Base-by-base conservation (phyloP, 805 yeast species). In the Komagataella phaffii region DNA sequence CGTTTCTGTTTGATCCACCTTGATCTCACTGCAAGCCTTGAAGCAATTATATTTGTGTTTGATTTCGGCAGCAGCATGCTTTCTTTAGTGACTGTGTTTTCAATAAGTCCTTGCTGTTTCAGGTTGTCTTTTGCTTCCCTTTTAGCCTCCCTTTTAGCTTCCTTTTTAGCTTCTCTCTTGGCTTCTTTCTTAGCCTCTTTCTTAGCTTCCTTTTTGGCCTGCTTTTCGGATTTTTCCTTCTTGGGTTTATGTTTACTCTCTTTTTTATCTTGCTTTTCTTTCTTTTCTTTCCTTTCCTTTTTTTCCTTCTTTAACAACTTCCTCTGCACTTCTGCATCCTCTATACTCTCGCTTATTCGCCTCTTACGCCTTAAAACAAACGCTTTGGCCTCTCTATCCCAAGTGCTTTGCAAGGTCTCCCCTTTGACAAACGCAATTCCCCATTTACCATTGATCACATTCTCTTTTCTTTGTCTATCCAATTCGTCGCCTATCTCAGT, bases 391-490 rank as follows among this genome's bases (percentile, higher is more conserved):
- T 81, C 80, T 1, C 75, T 67, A 62, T 88, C 90, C 87, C 95
- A 83, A 0, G 96, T 86, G 58, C 96, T 87, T 51, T 77, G 75
- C 54, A 91, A 69, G 1, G 83, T 83, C 48, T 86, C 96, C 3
- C 96, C 97, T 61, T 75, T 81, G 7, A 91, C 85, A 66, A 91
- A 91, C 55, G 80, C 79, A 64, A 91, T 81, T 6, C 96, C 96
- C 85, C 90, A 83, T 58, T 80, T 85, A 14, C 96, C 95, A 59
- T 80, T 82, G n/a, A 88, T 71, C 40, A 88, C 81, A 49, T 79
- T 79, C 19, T 83, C 84, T 53, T 75, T 74, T 58, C 87, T 74
- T 60, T 83, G 82, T 56, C 79, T 72, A 45, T 86, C 91, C 56
- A 88, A 66, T 60, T 81, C 90, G 54, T 78, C 70, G 52, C 70